A percentile compares a stretch with the other conserved stretches of the same genome.
phyloP scores from a whole-genome alignment of 2,329 filamentous ascomycete genomes.

The Diaporthe sp. region DNA sequence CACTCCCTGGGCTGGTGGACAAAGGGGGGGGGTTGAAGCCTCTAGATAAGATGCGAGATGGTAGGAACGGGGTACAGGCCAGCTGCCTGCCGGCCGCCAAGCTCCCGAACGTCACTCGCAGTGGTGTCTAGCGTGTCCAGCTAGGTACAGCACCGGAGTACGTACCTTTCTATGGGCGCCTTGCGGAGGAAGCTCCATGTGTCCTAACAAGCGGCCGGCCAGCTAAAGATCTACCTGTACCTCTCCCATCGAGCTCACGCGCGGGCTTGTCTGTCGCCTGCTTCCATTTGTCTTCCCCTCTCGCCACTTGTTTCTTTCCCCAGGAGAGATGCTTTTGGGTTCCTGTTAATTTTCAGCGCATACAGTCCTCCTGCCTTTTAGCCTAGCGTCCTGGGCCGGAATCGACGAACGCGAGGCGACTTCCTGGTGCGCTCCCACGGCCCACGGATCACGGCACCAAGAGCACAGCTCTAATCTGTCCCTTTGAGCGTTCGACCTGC shows the following conservation, averaged over 20 bases:
- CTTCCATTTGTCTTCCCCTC: not conserved
- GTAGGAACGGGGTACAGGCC: not conserved
- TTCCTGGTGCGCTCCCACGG: not conserved
- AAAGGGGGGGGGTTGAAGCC: not conserved
- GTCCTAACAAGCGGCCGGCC: slow-evolving; percentile 24
- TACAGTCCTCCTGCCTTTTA: not conserved
- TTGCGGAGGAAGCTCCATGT: slow-evolving; percentile 34
- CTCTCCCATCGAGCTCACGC: slow-evolving; percentile 18
- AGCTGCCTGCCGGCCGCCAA: slow-evolving; percentile 32
- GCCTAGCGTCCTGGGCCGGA: slow-evolving; percentile 1
- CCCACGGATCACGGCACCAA: not conserved
- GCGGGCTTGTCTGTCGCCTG: slow-evolving; percentile 6
- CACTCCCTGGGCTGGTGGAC: not conserved
- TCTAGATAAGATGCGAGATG: not conserved
- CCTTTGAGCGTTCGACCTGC: not conserved
- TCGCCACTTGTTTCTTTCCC: not conserved
- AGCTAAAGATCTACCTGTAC: slow-evolving; percentile 16
- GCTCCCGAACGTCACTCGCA: not conserved
- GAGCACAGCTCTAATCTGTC: slow-evolving; percentile 10
- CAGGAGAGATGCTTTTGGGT: slow-evolving; percentile 6
- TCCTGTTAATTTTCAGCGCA: not conserved
- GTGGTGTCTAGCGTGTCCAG: not conserved
- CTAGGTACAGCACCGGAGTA: not conserved
- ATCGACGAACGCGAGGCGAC: slow-evolving; percentile 23
- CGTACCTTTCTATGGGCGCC: slow-evolving; percentile 3